Base-by-base conservation (phyloP, 139 green algal genomes). In the Chlorella sp. region DNA sequence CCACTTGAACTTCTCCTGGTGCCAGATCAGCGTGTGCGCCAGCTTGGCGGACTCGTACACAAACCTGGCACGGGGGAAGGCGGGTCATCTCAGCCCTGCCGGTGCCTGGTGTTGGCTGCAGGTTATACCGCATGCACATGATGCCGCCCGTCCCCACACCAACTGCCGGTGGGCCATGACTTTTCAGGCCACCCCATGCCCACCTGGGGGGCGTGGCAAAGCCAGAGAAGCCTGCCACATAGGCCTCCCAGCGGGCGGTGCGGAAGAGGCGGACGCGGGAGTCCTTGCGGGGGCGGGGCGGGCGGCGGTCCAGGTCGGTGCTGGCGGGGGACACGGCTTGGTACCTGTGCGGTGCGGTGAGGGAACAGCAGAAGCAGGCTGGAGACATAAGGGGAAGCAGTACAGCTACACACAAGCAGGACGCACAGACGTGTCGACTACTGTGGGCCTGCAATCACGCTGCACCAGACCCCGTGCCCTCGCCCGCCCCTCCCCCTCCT, bases 121-220 rank as follows among this genome's bases (percentile, higher is more conserved):
- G n/a, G n/a, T n/a, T n/a, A n/a, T n/a, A n/a, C n/a, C n/a, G n/a
- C n/a, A n/a, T n/a, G n/a, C n/a, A n/a, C n/a, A n/a, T n/a, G n/a
- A n/a, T n/a, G n/a, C n/a, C n/a, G n/a, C n/a, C n/a, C n/a, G n/a
- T n/a, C n/a, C n/a, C n/a, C n/a, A n/a, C n/a, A n/a, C n/a, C n/a
- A n/a, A n/a, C n/a, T n/a, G n/a, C n/a, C n/a, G n/a, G n/a, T n/a
- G n/a, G n/a, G n/a, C n/a, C n/a, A n/a, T n/a, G n/a, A n/a, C 64
- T 15, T 38, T 2, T 26, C 72, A 20, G 16, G 32, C 74, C 44
- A 51, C 7, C 44, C 44, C 44, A 51, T 51, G 3, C 51, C 51
- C 12, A 36, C 76, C 76, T 82, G 56, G 76, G 76, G 3, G 76
- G 76, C 30, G 76, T 73, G 26, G 76, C 34, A 44, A 82, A 82